phyloP scores from a whole-genome alignment of 1,284 basidiomycete species.

The Mycosarcoma mackinlayi region DNA sequence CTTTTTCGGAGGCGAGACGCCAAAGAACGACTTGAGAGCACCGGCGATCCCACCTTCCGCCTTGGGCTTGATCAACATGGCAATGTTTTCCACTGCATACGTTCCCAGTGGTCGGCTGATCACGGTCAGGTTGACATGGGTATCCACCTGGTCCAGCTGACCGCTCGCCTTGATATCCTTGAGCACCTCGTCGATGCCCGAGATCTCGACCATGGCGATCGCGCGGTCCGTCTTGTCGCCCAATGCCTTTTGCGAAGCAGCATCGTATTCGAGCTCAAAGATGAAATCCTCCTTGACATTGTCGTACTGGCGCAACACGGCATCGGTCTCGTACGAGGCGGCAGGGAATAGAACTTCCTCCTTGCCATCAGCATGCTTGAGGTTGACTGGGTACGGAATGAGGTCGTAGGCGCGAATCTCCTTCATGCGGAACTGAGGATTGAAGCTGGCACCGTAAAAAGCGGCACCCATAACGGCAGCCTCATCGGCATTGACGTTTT shows the following conservation, averaged over 20 bases:
- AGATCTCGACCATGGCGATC: constrained; percentile 53
- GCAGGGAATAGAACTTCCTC: constrained; percentile 54
- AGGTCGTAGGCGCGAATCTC: constrained; percentile 83
- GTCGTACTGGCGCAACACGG: constrained; percentile 42
- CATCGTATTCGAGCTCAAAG: constrained; percentile 57
- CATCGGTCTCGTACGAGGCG: constrained; percentile 45
- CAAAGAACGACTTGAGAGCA: constrained; percentile 62
- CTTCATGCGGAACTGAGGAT: constrained; percentile 94
- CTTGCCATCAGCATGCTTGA: constrained; percentile 49
- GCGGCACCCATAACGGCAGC: constrained; percentile 91
- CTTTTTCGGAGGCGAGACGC: constrained; percentile 44
- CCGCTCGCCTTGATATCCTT: constrained; percentile 51
- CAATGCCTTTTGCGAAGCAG: constrained; percentile 36
- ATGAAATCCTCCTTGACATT: constrained; percentile 56
- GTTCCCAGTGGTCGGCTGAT: constrained; percentile 57
- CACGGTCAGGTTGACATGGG: constrained; percentile 60
- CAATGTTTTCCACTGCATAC: constrained; percentile 52
- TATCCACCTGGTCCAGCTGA: constrained; percentile 60
- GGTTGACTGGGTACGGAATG: constrained; percentile 58
- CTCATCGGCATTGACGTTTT: constrained; percentile 97
- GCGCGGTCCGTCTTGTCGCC: constrained; percentile 24
- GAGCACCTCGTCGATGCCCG: constrained; percentile 54
- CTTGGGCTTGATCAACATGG: constrained; percentile 61
- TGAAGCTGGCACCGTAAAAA: constrained; percentile 88
- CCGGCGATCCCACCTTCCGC: constrained; percentile 55